phyloP scores from a whole-genome alignment of 306 rosid species.

The Pyrus communis region DNA sequence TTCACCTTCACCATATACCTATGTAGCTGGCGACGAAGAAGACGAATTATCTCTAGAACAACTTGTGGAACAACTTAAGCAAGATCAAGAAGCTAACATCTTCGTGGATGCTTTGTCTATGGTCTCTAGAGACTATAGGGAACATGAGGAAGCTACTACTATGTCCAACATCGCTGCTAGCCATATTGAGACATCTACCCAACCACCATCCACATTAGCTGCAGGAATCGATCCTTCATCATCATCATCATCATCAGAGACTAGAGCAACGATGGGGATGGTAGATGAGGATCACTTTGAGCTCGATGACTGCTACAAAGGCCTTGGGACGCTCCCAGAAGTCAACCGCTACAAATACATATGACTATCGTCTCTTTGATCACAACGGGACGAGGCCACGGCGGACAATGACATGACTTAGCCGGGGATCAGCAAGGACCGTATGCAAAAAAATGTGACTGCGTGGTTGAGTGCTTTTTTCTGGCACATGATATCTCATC shows the following conservation, averaged over 20 bases:
- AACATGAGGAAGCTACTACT: not conserved
- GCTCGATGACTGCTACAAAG: not conserved
- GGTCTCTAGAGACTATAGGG: not conserved
- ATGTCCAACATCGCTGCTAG: not conserved
- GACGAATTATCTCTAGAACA: not conserved
- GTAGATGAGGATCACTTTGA: not conserved
- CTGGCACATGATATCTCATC: not conserved
- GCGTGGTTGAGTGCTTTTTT: not conserved
- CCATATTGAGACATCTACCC: not conserved
- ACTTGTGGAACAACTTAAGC: conserved; percentile 13
- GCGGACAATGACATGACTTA: not conserved
- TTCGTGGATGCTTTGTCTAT: not conserved
- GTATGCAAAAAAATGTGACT: not conserved
- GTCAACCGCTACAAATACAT: not conserved
- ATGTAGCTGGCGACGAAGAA: not conserved
- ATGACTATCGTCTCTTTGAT: not conserved
- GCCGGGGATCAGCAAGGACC: not conserved
- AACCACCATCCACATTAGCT: not conserved
- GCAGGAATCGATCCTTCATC: not conserved
- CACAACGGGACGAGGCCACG: not conserved
- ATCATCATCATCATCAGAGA: not conserved
- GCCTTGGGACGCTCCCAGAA: conserved; percentile 20
- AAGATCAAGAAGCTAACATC: conserved; percentile 12
- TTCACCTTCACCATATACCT: not conserved
- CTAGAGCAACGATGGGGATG: not conserved